Evolutionary conservation across 169 alveolate genomes (phyloP), one percentile per base, ranked within the genome.

Genomic region (Plasmodium gaboni): DNA sequence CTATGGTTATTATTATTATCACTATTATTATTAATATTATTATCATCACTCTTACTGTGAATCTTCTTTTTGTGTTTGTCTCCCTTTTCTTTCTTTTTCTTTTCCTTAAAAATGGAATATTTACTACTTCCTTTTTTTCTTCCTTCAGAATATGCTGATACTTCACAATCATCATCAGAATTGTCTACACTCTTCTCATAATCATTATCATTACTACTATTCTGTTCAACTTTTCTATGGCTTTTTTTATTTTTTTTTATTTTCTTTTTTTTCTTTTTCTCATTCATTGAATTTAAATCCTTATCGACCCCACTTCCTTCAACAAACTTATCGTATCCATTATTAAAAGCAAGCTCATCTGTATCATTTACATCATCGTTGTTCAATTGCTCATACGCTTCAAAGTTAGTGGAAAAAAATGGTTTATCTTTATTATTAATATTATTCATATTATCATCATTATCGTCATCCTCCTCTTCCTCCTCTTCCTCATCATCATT

Each of bases 1-100:
- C 7, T 32, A 32, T 5, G 0, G 7, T 5, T 32, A 32, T 32
- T 8, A 32, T 32, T 32, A 32, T 32, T 32, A 32, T 32, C 9
- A 32, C 7, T 0, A 32, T 32, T 5, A 32, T 32, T 32, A 4
- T 1, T 0, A 12, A 0, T 2, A 12, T n/a, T 2, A 22, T 44
- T 32, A 28, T 38, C 2, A n/a, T 67, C 42, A 28, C 8, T 42
- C 42, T 15, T 22, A 12, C 12, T 42, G 6, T 32, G 3, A 9
- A 1, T 67, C 59, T 61, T 13, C 28, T 61, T 61, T 42, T 22
- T 24, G 7, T 61, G 7, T 15, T 61, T 61, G 5, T 7, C 26
- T 42, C 70, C n/a, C 28, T 19, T 19, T 46, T 70, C 44, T 69
- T 69, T 48, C 44, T 70, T 70, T 48, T 70, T 32, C 12, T 51